Evolutionary conservation across 257 asterid species (phyloP).

Genomic region (Penstemon newberryi): DNA sequence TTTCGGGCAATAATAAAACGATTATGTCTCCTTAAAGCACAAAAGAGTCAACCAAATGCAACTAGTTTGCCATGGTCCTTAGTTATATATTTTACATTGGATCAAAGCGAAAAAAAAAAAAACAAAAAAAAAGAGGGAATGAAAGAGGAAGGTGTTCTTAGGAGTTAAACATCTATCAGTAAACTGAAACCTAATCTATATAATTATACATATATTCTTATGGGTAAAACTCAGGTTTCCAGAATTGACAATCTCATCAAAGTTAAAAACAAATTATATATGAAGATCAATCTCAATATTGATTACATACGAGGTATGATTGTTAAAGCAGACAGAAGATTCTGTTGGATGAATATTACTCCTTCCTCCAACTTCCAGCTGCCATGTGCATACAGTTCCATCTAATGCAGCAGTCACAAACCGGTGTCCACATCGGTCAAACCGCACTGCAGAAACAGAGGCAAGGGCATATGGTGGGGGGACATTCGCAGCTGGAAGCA

Average conservation of each 20-base stretch:
- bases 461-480: constrained; percentile 92
- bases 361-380: constrained; percentile 98
- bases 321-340: constrained; percentile 84
- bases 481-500: constrained; percentile 94
- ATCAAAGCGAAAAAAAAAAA: constrained; percentile 2
- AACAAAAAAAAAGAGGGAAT: not conserved
- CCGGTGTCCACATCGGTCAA: constrained; percentile 91
- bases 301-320: constrained; percentile 75
- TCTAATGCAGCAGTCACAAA: constrained; percentile 90
- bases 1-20: not conserved
- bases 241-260: constrained; percentile 15
- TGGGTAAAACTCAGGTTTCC: constrained; percentile 3
- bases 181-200: not conserved
- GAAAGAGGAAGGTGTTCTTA: not conserved
- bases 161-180: constrained; percentile 7
- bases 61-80: not conserved
- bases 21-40: constrained; percentile 1
- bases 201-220: constrained; percentile 12
- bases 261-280: constrained; percentile 9
- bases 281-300: constrained; percentile 26
- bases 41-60: not conserved
- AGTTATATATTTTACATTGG: not conserved
- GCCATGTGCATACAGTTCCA: constrained; percentile 98
- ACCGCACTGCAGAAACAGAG: constrained; percentile 80
- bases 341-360: constrained; percentile 87